Evolutionary conservation across 495 filamentous ascomycete species (phyloP), one percentile per base, ranked within the genome.

Genomic region (Penicillium crystallinum): DNA sequence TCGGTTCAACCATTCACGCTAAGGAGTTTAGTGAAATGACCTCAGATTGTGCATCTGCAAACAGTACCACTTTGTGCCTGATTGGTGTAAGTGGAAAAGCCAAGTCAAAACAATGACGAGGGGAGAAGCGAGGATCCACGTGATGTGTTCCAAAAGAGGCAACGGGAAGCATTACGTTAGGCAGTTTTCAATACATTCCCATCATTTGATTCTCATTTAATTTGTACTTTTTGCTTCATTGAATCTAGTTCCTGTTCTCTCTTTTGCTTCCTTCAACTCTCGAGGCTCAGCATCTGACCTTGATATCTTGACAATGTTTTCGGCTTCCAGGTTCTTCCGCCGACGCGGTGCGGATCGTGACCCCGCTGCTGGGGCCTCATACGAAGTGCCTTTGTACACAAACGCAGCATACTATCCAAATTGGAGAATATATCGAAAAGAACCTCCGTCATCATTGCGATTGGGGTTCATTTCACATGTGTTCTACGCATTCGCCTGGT

Each of bases 401-500:
- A 95, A 95, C 67, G 90, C 85, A 18, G 86, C 88, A n/a, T 95
- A 93, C 68, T 95, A 91, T 74, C 89, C 90, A 3, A 95, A 93
- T 66, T 89, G 85, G 79, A 76, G 84, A 40, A 81, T 92, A 29
- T 92, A 93, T 66, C 77, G 77, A 49, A 81, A 87, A 59, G 83
- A 89, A 54, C 83, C 89, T 18, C 91, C 91, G 1, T 89, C 86
- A 0, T 83, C 83, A 14, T 69, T 96, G 53, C 85, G 89, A 66
- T 77, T 85, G 60, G 79, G 76, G 27, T 76, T 80, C 51, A 73
- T 87, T 35, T 85, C 88, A 47, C 88, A 92, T 61, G 81, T 95
- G 34, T 95, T 92, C 63, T 96, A 96, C 66, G 88, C 90, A 44
- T 95, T 91, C 80, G 89, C 89, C 58, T 78, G 78, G 82, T 83